phyloP scores from a whole-genome alignment of 768 basidiomycete genomes.

The Xerocomus potaroensis region DNA sequence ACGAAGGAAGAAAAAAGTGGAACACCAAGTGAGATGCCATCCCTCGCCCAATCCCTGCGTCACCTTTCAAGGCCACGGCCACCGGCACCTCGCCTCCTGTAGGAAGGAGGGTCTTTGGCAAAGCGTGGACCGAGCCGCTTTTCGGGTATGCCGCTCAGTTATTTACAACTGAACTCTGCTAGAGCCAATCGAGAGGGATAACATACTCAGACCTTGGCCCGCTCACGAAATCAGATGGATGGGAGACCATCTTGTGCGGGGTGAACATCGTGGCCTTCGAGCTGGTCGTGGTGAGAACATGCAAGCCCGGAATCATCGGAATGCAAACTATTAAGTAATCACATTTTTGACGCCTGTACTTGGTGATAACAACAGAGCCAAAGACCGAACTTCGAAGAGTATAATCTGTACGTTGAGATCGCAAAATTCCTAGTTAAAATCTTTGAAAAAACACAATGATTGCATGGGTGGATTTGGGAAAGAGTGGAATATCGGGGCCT shows the following conservation, averaged over 20 bases:
- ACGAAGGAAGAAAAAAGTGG: slow-evolving; percentile 12
- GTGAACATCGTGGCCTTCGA: slow-evolving; percentile 45
- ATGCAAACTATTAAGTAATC: no score
- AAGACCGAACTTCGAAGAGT: no score
- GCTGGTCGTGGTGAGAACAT: slow-evolving; percentile 23
- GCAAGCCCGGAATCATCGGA: no score
- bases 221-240: slow-evolving; percentile 48
- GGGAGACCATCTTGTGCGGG: slow-evolving; percentile 39
- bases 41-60: slow-evolving; percentile 46
- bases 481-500: no score
- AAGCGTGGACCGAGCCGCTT: slow-evolving; percentile 34
- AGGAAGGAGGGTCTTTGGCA: slow-evolving; percentile 41
- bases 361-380: no score
- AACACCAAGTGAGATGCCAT: not conserved
- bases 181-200: slow-evolving; percentile 58
- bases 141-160: slow-evolving; percentile 66
- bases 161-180: slow-evolving; percentile 56
- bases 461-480: no score
- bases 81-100: slow-evolving; percentile 16
- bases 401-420: no score
- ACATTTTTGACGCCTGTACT: no score
- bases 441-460: no score
- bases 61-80: slow-evolving; percentile 43
- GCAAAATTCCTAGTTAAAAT: no score
- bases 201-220: slow-evolving; percentile 80